Base-by-base conservation (phyloP, 2,329 filamentous ascomycete species). In the Fusarium sp. region DNA sequence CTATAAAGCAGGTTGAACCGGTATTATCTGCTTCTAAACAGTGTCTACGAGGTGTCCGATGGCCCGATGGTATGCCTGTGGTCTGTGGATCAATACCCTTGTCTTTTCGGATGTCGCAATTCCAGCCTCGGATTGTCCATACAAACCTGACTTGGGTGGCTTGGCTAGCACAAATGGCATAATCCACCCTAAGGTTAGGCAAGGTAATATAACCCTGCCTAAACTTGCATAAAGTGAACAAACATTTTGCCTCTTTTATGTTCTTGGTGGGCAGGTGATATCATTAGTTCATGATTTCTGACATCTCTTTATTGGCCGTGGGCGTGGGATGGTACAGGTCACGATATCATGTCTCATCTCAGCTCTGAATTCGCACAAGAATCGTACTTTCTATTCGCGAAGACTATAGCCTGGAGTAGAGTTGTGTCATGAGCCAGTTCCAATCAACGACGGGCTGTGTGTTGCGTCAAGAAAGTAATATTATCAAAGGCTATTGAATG, bases 31-130 rank as follows among this genome's bases (percentile, higher is more conserved):
- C 27, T 27, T 37, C 34, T 18, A 18, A 37, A 5, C 32, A 18
- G 34, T 37, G 10, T n/a, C 16, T 18, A 11, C 9, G 9, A 37
- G 32, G 8, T n/a, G 34, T n/a, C 34, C 34, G 34, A 37, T 37
- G 34, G n/a, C 5, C 20, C 69, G 67, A 54, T 16, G 32, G 30
- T 54, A 67, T 58, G 48, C 25, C 34, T 20, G 18, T 37, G 9
- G 34, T 22, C 41, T 20, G 18, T 37, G 34, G 34, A 37, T 37
- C 34, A 12, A n/a, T 3, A 54, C 20, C 57, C 67, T 56, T 60
- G 49, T 55, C 55, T 24, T 30, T 61, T 65, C 68, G 68, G 67
- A 71, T 70, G 55, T 70, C 68, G 67, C 68, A 51, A 70, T 70
- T 57, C 47, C 29, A 69, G 67, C 59, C 59, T 47, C 55, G 32